phyloP scores from a whole-genome alignment of 1,284 basidiomycete species.

The Singerocomus inundabilis region DNA sequence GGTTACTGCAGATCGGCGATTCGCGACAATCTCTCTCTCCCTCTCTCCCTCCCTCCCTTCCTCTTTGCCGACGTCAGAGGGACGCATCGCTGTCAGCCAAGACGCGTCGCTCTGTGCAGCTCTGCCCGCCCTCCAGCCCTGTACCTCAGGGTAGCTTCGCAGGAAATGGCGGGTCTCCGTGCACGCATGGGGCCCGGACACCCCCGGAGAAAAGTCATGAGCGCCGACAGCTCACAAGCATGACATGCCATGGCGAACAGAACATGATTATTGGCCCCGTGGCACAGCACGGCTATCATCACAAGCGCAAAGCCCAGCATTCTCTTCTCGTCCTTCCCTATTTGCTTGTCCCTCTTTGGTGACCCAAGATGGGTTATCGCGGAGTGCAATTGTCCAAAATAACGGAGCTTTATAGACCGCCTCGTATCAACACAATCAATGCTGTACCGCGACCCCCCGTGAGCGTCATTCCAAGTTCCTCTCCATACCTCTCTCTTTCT shows the following conservation, averaged over 20 bases:
- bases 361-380: slow-evolving; percentile 22
- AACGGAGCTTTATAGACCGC: slow-evolving; percentile 28
- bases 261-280: slow-evolving; percentile 29
- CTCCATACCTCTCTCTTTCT: slow-evolving; percentile 9
- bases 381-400: slow-evolving; percentile 26
- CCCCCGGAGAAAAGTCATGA: slow-evolving; percentile 26
- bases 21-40: too few species aligned
- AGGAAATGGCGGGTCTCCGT: slow-evolving; percentile 22
- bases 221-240: slow-evolving; percentile 32
- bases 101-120: too few species aligned
- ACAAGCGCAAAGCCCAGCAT: slow-evolving; percentile 32
- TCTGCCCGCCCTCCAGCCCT: too few species aligned
- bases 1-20: too few species aligned
- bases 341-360: slow-evolving; percentile 25
- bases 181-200: too few species aligned
- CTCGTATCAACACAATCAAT: slow-evolving; percentile 18
- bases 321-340: slow-evolving; percentile 20
- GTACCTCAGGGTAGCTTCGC: slow-evolving; percentile 29
- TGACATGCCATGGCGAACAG: slow-evolving; percentile 31
- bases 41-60: too few species aligned
- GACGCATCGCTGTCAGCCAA: too few species aligned
- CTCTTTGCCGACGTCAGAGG: too few species aligned
- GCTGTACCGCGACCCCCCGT: slow-evolving; percentile 17
- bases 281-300: slow-evolving; percentile 34
- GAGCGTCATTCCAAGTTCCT: slow-evolving; percentile 13